Conservation (phyloP, 2,329 filamentous ascomycete genomes). For the Pseudocercospora macadamiae region DNA sequence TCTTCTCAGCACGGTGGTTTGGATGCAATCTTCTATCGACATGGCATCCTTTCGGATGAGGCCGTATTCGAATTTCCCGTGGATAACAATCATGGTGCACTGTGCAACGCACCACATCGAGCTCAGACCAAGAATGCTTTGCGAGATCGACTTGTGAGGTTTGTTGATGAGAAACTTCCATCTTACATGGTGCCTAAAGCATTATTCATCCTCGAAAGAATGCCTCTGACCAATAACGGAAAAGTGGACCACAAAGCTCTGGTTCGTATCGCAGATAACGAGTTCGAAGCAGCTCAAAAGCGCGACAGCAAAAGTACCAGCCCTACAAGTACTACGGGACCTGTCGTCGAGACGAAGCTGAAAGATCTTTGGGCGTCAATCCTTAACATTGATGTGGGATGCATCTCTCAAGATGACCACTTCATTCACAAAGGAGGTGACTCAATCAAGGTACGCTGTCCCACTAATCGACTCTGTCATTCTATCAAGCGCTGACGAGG, state of each 20-base stretch:
- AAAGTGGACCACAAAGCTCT: conserved; percentile 3
- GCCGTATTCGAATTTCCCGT: background rate
- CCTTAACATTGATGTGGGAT: background rate
- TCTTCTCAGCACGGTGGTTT: conserved; percentile 13
- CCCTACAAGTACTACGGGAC: background rate
- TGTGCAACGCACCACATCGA: background rate
- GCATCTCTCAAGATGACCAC: conserved; percentile 7
- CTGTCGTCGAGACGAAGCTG: conserved; percentile 3
- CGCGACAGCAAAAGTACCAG: background rate
- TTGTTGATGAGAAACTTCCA: background rate
- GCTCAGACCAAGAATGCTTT: conserved; percentile 3
- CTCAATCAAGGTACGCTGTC: conserved; percentile 8
- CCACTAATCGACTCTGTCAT: background rate
- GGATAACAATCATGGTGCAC: background rate
- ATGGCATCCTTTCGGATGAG: background rate
- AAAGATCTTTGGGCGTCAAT: conserved; percentile 3
- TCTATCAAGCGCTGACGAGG: background rate
- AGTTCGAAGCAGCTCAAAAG: conserved; percentile 5
- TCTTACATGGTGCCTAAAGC: conserved; percentile 9
- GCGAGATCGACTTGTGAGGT: background rate
- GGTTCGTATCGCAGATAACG: background rate
- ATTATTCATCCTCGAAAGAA: conserved; percentile 5
- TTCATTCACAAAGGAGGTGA: conserved; percentile 11
- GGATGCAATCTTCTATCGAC: conserved; percentile 19
- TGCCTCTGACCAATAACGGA: conserved; percentile 8